phyloP scores from a whole-genome alignment of 2,329 filamentous ascomycete species.

The Talaromyces sp. region DNA sequence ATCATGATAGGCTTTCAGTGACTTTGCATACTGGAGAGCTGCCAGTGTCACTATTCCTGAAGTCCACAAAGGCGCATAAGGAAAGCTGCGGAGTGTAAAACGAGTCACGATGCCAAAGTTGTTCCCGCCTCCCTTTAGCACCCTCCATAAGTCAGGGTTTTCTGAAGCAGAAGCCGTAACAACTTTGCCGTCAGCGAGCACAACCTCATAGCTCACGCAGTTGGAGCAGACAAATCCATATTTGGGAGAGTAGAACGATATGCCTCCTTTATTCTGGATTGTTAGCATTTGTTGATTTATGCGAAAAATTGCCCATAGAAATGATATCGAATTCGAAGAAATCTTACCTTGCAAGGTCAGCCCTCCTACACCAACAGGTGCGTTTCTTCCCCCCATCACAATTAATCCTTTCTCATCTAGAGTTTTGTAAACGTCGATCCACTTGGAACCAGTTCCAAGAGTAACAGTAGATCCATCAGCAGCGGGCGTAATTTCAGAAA shows the following conservation, averaged over 20 bases:
- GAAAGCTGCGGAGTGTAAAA: slow-evolving; percentile 12
- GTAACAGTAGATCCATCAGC: slow-evolving; percentile 10
- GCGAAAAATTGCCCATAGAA: background rate
- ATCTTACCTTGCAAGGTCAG: slow-evolving; percentile 16
- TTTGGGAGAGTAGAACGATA: slow-evolving; percentile 12
- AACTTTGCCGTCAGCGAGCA: slow-evolving; percentile 17
- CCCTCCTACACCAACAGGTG: slow-evolving; percentile 20
- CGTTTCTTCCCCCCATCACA: slow-evolving; percentile 19
- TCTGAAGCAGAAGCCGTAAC: slow-evolving; percentile 11
- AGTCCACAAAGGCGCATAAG: slow-evolving; percentile 13
- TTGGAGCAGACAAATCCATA: slow-evolving; percentile 14
- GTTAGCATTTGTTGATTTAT: slow-evolving; percentile 1
- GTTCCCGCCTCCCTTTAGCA: slow-evolving; percentile 12
- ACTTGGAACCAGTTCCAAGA: slow-evolving; percentile 16
- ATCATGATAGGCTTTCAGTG: slow-evolving; percentile 15
- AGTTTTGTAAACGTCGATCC: slow-evolving; percentile 16
- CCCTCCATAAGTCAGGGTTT: slow-evolving; percentile 11
- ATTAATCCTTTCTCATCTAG: slow-evolving; percentile 15
- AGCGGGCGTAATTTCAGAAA: slow-evolving; percentile 12
- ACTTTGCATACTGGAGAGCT: slow-evolving; percentile 14
- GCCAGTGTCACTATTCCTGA: slow-evolving; percentile 12
- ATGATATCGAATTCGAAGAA: background rate
- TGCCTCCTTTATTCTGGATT: slow-evolving; percentile 3
- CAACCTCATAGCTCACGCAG: slow-evolving; percentile 13
- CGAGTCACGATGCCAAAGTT: slow-evolving; percentile 18